Evolutionary conservation across 768 basidiomycete genomes (phyloP).

Genomic region (Hemileccinum impolitum): DNA sequence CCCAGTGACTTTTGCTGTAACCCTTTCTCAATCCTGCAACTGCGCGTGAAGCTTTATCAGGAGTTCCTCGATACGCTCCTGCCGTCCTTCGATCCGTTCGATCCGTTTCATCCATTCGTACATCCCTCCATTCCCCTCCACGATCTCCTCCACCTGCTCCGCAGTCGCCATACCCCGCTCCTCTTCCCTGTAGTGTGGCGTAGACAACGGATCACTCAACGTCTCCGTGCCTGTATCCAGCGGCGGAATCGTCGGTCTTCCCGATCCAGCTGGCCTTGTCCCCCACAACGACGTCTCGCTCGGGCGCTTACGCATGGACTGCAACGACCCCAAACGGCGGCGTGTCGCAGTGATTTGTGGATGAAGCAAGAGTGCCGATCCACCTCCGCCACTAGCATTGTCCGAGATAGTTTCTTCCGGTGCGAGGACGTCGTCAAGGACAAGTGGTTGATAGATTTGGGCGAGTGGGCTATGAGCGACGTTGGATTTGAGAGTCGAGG

Average conservation of each 20-base stretch:
- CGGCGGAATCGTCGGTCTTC: conserved; percentile 13
- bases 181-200: conserved; percentile 17
- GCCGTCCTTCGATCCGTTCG: conserved; percentile 40
- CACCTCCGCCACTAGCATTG: background rate
- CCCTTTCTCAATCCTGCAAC: conserved; percentile 6
- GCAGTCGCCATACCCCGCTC: conserved; percentile 19
- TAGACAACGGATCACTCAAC: conserved; percentile 18
- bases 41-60: conserved; percentile 32
- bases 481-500: conserved; percentile 22
- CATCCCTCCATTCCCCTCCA: conserved; percentile 27
- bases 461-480: conserved; percentile 55
- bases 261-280: background rate
- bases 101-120: conserved; percentile 34
- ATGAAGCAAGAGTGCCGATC: conserved; percentile 4
- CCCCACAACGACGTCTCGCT: conserved; percentile 11
- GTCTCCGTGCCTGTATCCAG: conserved; percentile 26
- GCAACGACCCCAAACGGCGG: conserved; percentile 37
- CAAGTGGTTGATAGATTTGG: conserved; percentile 67
- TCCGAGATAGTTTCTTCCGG: conserved; percentile 30
- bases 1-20: background rate
- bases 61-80: conserved; percentile 48
- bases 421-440: conserved; percentile 46
- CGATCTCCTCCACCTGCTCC: conserved; percentile 26
- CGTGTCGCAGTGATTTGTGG: conserved; percentile 33
- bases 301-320: conserved; percentile 14